Evolutionary conservation across 768 basidiomycete genomes (phyloP).

Genomic region (Russula vinacea): DNA sequence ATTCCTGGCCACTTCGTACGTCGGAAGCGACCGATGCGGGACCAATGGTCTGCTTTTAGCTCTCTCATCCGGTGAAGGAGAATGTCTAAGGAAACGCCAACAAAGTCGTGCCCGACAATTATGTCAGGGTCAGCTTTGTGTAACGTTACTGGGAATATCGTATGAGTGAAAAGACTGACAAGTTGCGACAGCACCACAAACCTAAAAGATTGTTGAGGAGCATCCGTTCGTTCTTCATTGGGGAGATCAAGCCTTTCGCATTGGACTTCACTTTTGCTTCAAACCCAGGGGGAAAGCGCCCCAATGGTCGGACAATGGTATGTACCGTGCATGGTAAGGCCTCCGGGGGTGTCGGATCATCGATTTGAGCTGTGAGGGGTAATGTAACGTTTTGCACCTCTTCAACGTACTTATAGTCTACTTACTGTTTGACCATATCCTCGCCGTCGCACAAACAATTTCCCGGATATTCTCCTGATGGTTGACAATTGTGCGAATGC

Average conservation of each 20-base stretch:
- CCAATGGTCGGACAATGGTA: conserved; percentile 88
- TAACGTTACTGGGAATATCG: conserved; percentile 50
- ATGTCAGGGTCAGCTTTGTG: conserved; percentile 91
- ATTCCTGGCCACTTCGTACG: conserved; percentile 79
- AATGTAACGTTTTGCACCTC: neutral
- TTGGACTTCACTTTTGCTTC: conserved; percentile 64
- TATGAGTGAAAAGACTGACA: conserved; percentile 8
- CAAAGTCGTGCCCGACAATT: conserved; percentile 91
- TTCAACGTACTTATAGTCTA: conserved; percentile 11
- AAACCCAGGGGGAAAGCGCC: conserved; percentile 81
- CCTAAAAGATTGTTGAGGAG: conserved; percentile 80
- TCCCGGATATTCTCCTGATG: conserved; percentile 94
- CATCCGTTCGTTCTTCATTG: conserved; percentile 79
- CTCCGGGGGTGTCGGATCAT: conserved; percentile 90
- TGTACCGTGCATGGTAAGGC: conserved; percentile 76
- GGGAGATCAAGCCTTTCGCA: conserved; percentile 64
- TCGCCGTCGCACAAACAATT: conserved; percentile 76
- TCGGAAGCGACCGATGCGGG: conserved; percentile 86
- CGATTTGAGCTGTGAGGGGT: conserved; percentile 64
- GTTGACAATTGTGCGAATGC: conserved; percentile 87
- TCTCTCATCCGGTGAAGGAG: conserved; percentile 88
- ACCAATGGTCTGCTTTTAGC: conserved; percentile 90
- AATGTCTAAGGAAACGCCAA: conserved; percentile 86
- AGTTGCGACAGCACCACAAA: conserved; percentile 33
- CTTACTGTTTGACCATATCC: conserved; percentile 77